These are phyloP conservation scores for Syzygium malaccense DNA, from an alignment of 441 rosid species.

Conservation along the genomic window DNA sequence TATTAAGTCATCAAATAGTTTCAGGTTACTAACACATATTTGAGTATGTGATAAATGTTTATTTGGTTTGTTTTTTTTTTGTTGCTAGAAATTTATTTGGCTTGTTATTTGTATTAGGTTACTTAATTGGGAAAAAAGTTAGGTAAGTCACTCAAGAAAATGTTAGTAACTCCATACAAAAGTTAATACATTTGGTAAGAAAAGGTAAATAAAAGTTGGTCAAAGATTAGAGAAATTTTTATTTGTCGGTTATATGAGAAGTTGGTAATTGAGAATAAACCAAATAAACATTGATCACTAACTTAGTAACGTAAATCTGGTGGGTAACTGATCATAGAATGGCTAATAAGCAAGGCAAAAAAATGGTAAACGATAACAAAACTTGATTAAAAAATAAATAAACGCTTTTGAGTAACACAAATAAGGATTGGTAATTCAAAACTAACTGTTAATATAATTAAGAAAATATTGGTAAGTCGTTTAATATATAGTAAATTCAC, in stretches of 20 bases:
- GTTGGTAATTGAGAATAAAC: not conserved
- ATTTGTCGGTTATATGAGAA: not conserved
- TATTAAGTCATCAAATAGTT: too few species aligned
- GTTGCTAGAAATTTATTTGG: not conserved
- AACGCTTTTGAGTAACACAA: not conserved
- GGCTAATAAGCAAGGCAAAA: not conserved
- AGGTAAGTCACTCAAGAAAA: not conserved
- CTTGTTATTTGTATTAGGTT: not conserved
- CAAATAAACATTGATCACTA: not conserved
- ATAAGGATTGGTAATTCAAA: not conserved
- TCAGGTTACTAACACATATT: not conserved
- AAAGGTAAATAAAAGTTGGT: not conserved
- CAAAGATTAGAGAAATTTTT: not conserved
- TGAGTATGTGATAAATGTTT: not conserved
- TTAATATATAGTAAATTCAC: not conserved
- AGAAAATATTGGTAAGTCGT: not conserved
- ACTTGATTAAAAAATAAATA: not conserved
- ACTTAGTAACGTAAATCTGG: not conserved
- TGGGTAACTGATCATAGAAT: not conserved
- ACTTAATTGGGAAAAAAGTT: not conserved
- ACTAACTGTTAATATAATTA: not conserved
- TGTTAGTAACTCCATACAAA: not conserved
- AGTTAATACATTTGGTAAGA: not conserved
- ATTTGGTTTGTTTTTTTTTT: not conserved
- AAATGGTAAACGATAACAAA: not conserved